Evolutionary conservation across 208 protist genomes (phyloP).

Genomic region (Wallacemonas rigidus): DNA sequence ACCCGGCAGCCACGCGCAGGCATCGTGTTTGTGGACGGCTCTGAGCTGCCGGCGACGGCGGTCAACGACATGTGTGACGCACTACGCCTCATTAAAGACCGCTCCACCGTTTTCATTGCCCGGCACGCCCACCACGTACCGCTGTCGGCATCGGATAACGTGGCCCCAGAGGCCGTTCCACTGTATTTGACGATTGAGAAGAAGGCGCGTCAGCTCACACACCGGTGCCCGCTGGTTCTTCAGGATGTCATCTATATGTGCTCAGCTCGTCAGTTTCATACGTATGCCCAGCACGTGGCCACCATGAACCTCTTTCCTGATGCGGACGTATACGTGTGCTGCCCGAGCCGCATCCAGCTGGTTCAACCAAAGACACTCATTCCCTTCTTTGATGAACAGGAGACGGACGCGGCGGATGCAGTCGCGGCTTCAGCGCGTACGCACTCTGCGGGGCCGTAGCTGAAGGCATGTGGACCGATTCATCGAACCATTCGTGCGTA

Average conservation of each 20-base stretch:
- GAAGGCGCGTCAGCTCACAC: constrained; percentile 48
- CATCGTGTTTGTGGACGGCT: constrained; percentile 78
- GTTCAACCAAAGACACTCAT: constrained; percentile 54
- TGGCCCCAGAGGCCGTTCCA: constrained; percentile 54
- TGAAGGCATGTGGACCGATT: too few relatives aligned
- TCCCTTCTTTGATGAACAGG: constrained; percentile 27
- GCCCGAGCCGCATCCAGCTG: constrained; percentile 58
- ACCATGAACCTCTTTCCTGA: constrained; percentile 63
- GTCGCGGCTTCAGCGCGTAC: too few relatives aligned
- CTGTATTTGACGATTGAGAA: constrained; percentile 64
- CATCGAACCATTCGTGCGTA: too few relatives aligned
- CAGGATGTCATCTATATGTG: constrained; percentile 88
- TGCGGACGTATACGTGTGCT: constrained; percentile 85
- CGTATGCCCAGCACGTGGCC: constrained; percentile 56
- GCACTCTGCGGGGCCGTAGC: too few relatives aligned
- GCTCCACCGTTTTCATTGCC: constrained; percentile 49
- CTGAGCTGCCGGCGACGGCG: constrained; percentile 46
- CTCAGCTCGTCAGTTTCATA: constrained; percentile 43
- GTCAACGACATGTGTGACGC: constrained; percentile 67
- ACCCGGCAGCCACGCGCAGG: constrained; percentile 37
- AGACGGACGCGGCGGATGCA: background rate
- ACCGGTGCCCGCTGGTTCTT: constrained; percentile 42
- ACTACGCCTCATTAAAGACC: constrained; percentile 50
- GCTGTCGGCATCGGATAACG: constrained; percentile 45
- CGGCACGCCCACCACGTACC: constrained; percentile 40